Base-by-base conservation (phyloP, 148 eudicot genomes). In the Persicaria maculosa region DNA sequence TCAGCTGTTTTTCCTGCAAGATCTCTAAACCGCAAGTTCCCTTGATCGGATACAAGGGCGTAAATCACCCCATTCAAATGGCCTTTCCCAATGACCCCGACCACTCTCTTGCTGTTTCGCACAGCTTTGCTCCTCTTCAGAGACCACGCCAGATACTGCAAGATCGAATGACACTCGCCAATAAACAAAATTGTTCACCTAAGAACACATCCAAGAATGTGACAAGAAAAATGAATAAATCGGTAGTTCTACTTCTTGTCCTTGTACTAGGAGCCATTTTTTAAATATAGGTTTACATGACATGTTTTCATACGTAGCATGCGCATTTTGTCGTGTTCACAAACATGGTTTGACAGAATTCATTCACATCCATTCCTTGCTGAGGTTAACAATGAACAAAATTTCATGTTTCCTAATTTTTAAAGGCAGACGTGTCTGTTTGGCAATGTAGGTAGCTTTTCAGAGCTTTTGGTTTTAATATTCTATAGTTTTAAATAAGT, bases 51-150 rank as follows among this genome's bases (percentile, higher is more conserved):
- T 16, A 90, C 62, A 9, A 95, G 84, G 44, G 98, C 92, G 44
- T 90, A 90, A 72, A 95, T 85, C 71, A 95, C 98, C 73, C 98
- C 98, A 48, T 95, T 95, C 82, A 95, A 76, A 79, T 92, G 98
- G 14, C 96, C 96, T 75, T 87, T 90, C 40, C 98, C 98, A 7
- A 95, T 88, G 16, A 95, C 93, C 55, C 98, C 98, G n/a, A 95
- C 96, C 71, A 95, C 97, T 77, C 82, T 77, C 84, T 92, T 88
- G 74, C 93, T 80, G 50, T 84, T 78, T 11, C 88, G 88, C 75
- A 95, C 98, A 10, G 98, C 98, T 84, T 95, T 90, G 87, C 98
- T 90, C 82, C 97, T 80, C 82, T 95, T 92, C 81, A 95, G 83
- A 50, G 98, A 95, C 98, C 98, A 95, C 6, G 98, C 96, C 52